phyloP scores from a whole-genome alignment of 2,329 filamentous ascomycete species.

The Pleoardoris graminearum region DNA sequence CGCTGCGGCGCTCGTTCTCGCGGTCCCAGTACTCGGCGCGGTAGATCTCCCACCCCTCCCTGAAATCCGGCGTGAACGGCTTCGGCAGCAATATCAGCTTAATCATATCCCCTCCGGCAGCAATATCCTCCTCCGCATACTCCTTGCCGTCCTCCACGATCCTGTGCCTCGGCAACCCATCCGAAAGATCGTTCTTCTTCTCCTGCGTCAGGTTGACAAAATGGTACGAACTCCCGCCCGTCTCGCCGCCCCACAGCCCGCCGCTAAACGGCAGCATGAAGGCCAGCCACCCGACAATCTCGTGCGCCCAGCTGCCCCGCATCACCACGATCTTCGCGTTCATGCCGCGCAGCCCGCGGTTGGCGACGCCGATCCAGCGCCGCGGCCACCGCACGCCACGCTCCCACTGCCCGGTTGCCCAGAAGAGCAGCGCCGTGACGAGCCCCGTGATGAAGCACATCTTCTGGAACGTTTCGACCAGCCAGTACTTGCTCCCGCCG shows the following conservation, averaged over 20 bases:
- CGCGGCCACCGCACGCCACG: conserved; percentile 92
- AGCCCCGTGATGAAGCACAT: conserved; percentile 89
- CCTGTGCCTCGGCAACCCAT: conserved; percentile 30
- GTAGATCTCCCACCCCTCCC: conserved; percentile 96
- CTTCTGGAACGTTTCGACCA: conserved; percentile 86
- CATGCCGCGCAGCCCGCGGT: conserved; percentile 85
- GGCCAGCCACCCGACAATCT: conserved; percentile 70
- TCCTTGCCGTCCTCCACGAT: conserved; percentile 62
- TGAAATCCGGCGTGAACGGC: conserved; percentile 90
- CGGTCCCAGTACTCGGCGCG: conserved; percentile 94
- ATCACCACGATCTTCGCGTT: conserved; percentile 96
- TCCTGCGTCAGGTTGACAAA: conserved; percentile 66
- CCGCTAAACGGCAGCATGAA: conserved; percentile 76
- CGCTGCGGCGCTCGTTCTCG: conserved; percentile 84
- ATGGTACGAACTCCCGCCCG: conserved; percentile 71
- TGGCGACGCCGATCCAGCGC: conserved; percentile 85
- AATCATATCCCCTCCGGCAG: conserved; percentile 86
- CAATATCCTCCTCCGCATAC: conserved; percentile 84
- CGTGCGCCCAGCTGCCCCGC: conserved; percentile 78
- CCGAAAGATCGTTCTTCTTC: conserved; percentile 31
- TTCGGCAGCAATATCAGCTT: conserved; percentile 90
- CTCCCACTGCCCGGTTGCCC: conserved; percentile 96
- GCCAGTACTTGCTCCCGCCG: conserved; percentile 95
- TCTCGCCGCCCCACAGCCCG: conserved; percentile 46
- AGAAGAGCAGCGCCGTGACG: conserved; percentile 83